Evolutionary conservation across 1,284 basidiomycete genomes (phyloP).

Genomic region (Ganoderma lucidum): DNA sequence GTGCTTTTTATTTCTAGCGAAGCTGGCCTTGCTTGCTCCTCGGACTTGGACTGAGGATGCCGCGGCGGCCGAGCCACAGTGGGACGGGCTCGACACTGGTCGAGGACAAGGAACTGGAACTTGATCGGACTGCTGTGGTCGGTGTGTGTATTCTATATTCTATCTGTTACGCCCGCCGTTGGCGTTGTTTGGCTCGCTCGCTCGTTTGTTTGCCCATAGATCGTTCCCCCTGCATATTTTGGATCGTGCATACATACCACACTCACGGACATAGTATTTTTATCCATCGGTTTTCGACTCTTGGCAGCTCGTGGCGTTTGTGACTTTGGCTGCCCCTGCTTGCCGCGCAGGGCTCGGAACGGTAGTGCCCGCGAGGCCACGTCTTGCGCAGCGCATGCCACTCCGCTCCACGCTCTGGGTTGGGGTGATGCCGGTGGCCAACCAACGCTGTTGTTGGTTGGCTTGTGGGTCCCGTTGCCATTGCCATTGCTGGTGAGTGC

Average conservation of each 20-base stretch:
- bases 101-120: too few relatives aligned
- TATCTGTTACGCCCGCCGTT: background rate
- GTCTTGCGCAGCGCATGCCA: background rate
- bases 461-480: slow-evolving; percentile 7
- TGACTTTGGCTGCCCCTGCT: background rate
- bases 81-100: too few relatives aligned
- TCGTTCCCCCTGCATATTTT: background rate
- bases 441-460: background rate
- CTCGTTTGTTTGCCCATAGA: background rate
- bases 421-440: too few relatives aligned
- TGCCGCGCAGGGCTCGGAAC: background rate
- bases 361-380: too few relatives aligned
- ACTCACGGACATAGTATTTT: background rate
- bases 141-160: background rate
- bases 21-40: background rate
- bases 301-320: background rate
- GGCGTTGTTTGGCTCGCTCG: background rate
- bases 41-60: too few relatives aligned
- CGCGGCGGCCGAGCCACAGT: too few relatives aligned
- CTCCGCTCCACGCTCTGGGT: background rate
- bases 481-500: too few relatives aligned
- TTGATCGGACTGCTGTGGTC: background rate
- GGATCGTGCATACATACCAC: background rate
- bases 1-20: background rate
- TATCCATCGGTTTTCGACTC: background rate